Base-by-base conservation (phyloP, 140 eudicot species). In the Erigeron philadelphicus region DNA sequence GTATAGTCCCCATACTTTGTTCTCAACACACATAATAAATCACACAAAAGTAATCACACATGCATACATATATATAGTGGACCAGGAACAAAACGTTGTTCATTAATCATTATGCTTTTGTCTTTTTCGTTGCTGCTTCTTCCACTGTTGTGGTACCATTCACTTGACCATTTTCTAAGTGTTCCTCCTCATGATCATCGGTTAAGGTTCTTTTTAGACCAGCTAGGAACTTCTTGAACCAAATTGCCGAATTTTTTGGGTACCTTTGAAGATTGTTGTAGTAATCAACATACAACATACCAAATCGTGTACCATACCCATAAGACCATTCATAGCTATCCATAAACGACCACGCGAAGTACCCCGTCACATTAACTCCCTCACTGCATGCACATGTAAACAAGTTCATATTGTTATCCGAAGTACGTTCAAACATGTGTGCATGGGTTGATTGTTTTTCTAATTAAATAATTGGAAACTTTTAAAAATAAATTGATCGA, bases 251-350 rank as follows among this genome's bases (percentile, higher is more conserved):
- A 0, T 72, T 78, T 19, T 77, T 78, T 0, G 77, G 81, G 19
- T 76, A 76, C 76, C 81, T 52, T 9, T 7, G 64, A 4, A 77
- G 72, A 59, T 47, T 35, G 38, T 71, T 64, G 11, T 21, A n/a
- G 48, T 64, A 78, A 78, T 78, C 82, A 58, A 78, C 82, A 48
- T 78, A 78, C 43, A 64, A 58, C 73, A 78, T 48, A 21, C 82
- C 74, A 4, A 78, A 72, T 64, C 82, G 63, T 11, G 4, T 3
- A 15, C 13, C 19, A 72, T 64, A 71, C 31, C 81, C 81, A 3
- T 21, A 18, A 45, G 0, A 0, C 82, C 82, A 78, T 71, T 78
- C 82, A 8, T 44, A 72, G 60, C 72, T 78, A 60, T 78, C 78
- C 10, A 63, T 67, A 74, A 72, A 73, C 5, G 82, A 72, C 78